Percentiles rank a stretch among this genome's conserved stretches.
Evolutionary conservation across 1,284 basidiomycete genomes (phyloP).

Genomic region (Cystobasidium pallidum): DNA sequence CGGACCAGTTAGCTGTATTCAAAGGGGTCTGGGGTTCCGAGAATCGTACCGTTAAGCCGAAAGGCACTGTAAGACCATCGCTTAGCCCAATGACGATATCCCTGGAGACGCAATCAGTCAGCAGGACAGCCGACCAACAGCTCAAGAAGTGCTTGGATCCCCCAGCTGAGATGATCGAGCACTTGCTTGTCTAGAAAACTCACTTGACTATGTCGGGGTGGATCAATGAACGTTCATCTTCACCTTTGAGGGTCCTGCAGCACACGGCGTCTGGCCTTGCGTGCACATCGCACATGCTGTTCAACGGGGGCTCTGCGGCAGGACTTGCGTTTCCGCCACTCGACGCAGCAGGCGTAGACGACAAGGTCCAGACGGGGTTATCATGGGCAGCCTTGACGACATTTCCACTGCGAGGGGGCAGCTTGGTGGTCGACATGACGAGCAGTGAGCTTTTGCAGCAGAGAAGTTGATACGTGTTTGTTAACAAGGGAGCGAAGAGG

Average conservation of each 20-base stretch:
- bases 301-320: conserved; percentile 30
- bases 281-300: conserved; percentile 42
- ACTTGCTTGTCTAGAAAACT: conserved; percentile 67
- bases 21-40: no score
- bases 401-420: conserved; percentile 12
- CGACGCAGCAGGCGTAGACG: background rate
- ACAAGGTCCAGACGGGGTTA: conserved; percentile 40
- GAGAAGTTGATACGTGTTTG: background rate
- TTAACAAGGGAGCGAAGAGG: background rate
- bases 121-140: background rate
- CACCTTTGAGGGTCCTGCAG: conserved; percentile 76
- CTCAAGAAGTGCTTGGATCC: no score
- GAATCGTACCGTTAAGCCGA: conserved; percentile 53
- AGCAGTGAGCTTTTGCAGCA: background rate
- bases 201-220: conserved; percentile 77
- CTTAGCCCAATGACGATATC: conserved; percentile 80
- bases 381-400: conserved; percentile 28
- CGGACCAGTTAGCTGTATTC: background rate
- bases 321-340: conserved; percentile 21
- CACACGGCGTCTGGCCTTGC: conserved; percentile 64
- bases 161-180: background rate
- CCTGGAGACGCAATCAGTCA: background rate
- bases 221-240: conserved; percentile 75
- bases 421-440: conserved; percentile 37
- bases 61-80: conserved; percentile 71